Percentiles rank a stretch among this genome's conserved stretches.
phyloP scores from a whole-genome alignment of 345 rosid species.

The Eucalyptus sp. region DNA sequence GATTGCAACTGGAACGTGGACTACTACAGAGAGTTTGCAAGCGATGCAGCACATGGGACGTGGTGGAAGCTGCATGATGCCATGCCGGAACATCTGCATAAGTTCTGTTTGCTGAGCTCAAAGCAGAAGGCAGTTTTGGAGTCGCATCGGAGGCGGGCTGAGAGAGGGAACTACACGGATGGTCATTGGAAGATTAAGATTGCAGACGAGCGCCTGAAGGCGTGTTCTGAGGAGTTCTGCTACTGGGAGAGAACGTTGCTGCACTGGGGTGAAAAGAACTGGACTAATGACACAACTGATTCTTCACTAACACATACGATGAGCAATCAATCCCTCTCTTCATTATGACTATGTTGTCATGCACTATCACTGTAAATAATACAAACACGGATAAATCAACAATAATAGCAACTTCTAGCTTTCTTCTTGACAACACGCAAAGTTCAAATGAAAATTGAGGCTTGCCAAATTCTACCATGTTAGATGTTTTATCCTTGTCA shows the following conservation, averaged over 20 bases:
- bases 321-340: neutral
- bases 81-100: constrained; percentile 29
- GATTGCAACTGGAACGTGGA: constrained; percentile 42
- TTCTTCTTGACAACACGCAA: neutral
- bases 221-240: constrained; percentile 26
- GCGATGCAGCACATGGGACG: constrained; percentile 26
- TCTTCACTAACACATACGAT: neutral
- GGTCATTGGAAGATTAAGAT: constrained; percentile 35
- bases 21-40: constrained; percentile 19
- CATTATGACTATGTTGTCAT: neutral
- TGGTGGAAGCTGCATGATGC: constrained; percentile 40
- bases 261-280: constrained; percentile 25
- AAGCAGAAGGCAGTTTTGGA: constrained; percentile 36
- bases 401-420: neutral
- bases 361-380: neutral
- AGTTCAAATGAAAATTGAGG: neutral
- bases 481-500: neutral
- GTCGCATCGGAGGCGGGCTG: constrained; percentile 25
- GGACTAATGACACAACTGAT: neutral
- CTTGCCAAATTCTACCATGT: neutral
- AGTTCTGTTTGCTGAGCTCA: constrained; percentile 26
- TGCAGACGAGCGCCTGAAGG: constrained; percentile 15
- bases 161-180: constrained; percentile 19
- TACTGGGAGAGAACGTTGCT: constrained; percentile 34
- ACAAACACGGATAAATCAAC: neutral